Evolutionary conservation across 2,329 filamentous ascomycete genomes (phyloP).

Genomic region (Colletotrichum viniferum): DNA sequence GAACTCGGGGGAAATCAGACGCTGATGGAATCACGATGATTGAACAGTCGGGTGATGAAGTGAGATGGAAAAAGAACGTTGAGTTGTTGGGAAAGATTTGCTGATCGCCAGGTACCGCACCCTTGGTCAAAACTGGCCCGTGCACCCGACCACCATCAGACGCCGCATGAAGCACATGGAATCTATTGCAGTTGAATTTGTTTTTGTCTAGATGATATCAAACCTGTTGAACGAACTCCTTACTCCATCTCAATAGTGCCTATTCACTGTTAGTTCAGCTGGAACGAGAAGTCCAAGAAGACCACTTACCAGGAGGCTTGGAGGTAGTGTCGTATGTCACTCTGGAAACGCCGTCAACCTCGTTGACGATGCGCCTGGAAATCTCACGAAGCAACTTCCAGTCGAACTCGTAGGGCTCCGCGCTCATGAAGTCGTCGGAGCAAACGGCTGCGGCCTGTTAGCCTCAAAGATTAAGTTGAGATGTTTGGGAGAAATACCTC

Average conservation of each 20-base stretch:
- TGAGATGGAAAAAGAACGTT: background rate
- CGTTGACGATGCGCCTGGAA: conserved; percentile 68
- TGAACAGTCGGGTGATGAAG: background rate
- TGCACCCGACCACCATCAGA: background rate
- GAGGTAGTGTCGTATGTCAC: conserved; percentile 59
- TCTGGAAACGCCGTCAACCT: conserved; percentile 71
- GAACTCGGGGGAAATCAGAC: background rate
- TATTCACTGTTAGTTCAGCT: background rate
- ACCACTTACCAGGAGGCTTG: conserved; percentile 12
- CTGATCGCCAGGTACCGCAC: background rate
- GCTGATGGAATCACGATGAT: background rate
- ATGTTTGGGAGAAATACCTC: background rate
- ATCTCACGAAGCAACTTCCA: conserved; percentile 67
- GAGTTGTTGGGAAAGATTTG: background rate
- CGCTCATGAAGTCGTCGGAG: conserved; percentile 39
- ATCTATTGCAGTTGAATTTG: background rate
- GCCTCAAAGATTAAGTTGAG: background rate
- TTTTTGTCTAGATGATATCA: background rate
- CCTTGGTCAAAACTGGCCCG: background rate
- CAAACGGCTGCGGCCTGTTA: conserved; percentile 37
- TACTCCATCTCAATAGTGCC: background rate
- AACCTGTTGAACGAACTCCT: background rate
- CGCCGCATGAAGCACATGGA: background rate
- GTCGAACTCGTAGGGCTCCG: conserved; percentile 71
- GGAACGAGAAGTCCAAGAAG: background rate